Percentiles rank a stretch among this genome's conserved stretches.
Conservation (phyloP, 768 basidiomycete species). For the Cantharellus anzutake region DNA sequence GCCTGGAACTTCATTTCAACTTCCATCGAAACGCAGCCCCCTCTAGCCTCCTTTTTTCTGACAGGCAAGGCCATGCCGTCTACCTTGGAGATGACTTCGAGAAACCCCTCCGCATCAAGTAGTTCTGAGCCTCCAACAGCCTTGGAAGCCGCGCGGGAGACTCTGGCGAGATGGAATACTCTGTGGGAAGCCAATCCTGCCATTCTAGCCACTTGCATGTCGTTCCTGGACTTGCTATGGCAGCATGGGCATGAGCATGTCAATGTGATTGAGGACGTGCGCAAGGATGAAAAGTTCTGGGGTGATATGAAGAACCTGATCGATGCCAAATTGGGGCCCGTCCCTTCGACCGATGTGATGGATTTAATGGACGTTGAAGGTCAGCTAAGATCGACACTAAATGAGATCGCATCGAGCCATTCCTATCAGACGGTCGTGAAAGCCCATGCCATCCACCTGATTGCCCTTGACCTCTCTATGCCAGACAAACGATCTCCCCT, state of each 20-base stretch:
- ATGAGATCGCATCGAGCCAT: conserved; percentile 41
- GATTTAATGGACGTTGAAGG: conserved; percentile 27
- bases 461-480: conserved; percentile 35
- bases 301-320: conserved; percentile 41
- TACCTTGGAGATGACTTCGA: conserved; percentile 1
- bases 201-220: conserved; percentile 50
- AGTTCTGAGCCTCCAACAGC: conserved; percentile 28
- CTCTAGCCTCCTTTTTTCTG: conserved; percentile 61
- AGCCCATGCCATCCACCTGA: conserved; percentile 52
- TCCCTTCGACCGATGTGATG: conserved; percentile 44
- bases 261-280: conserved; percentile 32
- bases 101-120: conserved; percentile 13
- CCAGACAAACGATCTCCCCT: conserved; percentile 8
- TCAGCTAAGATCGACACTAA: conserved; percentile 31
- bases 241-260: conserved; percentile 62
- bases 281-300: conserved; percentile 49
- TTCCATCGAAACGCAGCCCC: conserved; percentile 73
- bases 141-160: conserved; percentile 44
- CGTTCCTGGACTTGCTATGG: conserved; percentile 65
- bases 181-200: conserved; percentile 64
- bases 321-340: conserved; percentile 50
- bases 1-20: conserved; percentile 74
- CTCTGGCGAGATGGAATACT: conserved; percentile 48
- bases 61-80: conserved; percentile 39
- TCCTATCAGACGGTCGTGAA: conserved; percentile 54